Percentiles rank a stretch among this genome's conserved stretches.
Evolutionary conservation across 257 asterid species (phyloP).

Genomic region (Capsicum rhomboideum): DNA sequence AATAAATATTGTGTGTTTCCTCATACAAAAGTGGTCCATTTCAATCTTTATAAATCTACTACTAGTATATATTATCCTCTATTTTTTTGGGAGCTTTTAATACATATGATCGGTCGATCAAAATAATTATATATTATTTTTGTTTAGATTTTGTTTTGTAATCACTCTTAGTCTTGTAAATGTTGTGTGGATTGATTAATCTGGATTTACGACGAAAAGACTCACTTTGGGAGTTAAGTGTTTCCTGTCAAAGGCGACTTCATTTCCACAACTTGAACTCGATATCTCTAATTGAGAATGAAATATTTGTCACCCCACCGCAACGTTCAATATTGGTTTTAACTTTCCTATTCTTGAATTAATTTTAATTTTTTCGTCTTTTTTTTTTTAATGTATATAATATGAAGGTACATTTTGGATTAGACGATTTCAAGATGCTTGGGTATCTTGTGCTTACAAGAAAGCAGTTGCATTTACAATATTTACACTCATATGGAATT

Average conservation of each 20-base stretch:
- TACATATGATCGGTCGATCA: too few species aligned
- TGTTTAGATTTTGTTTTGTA: too few species aligned
- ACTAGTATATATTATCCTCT: background rate
- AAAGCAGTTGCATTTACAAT: slow-evolving; percentile 71
- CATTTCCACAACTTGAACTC: fast-evolving
- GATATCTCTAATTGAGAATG: too few species aligned
- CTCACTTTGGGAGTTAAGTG: background rate
- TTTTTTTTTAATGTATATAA: background rate
- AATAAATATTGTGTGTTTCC: background rate
- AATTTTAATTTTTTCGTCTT: background rate
- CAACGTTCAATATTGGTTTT: background rate
- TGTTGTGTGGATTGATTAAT: too few species aligned
- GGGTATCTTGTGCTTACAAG: slow-evolving; percentile 83
- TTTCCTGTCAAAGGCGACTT: background rate
- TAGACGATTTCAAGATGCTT: slow-evolving; percentile 52
- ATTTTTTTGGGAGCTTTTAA: background rate
- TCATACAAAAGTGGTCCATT: background rate
- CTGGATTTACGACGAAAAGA: too few species aligned
- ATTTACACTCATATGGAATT: slow-evolving; percentile 77
- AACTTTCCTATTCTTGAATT: background rate
- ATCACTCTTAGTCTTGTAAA: too few species aligned
- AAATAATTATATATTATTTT: too few species aligned
- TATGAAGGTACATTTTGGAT: slow-evolving; percentile 73
- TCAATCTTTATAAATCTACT: background rate
- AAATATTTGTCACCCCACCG: background rate